A percentile compares a stretch with the other conserved stretches of the same genome.
These are phyloP conservation scores for Chaetomium fimeti DNA, from an alignment of 495 filamentous ascomycete genomes.

Conservation along the genomic window DNA sequence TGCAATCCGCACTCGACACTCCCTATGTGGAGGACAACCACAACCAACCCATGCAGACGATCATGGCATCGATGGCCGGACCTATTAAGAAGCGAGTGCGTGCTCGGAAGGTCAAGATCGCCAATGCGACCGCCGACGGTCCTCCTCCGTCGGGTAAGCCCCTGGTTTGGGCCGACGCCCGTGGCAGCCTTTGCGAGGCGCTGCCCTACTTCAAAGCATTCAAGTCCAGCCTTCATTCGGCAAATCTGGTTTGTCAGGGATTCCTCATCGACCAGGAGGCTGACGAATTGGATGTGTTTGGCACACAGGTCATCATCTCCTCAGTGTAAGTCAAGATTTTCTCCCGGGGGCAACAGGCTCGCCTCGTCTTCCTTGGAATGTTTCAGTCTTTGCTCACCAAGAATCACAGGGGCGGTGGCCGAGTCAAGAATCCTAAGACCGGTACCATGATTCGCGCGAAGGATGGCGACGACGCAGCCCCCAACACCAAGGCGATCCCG, in stretches of 20 bases:
- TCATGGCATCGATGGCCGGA: not conserved
- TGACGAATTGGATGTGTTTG: conserved; percentile 57
- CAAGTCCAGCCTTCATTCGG: conserved; percentile 60
- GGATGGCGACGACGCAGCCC: conserved; percentile 44
- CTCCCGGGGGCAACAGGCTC: not conserved
- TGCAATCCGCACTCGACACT: not conserved
- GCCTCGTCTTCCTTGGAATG: not conserved
- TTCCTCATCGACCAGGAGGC: conserved; percentile 62
- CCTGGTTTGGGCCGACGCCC: conserved; percentile 54
- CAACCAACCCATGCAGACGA: not conserved
- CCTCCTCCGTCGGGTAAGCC: conserved; percentile 1
- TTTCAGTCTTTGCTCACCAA: not conserved
- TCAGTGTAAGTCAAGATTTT: conserved; percentile 54
- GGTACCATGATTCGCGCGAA: conserved; percentile 40
- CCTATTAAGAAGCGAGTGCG: not conserved
- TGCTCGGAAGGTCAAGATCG: not conserved
- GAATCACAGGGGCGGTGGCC: conserved; percentile 52
- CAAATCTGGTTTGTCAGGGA: conserved; percentile 49
- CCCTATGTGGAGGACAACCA: not conserved
- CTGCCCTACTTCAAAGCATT: conserved; percentile 63
- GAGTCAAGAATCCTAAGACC: conserved; percentile 38
- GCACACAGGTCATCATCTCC: conserved; percentile 64
- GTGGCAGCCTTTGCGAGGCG: conserved; percentile 65
- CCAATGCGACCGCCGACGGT: not conserved
- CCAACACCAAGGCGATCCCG: conserved; percentile 38